A percentile compares a stretch with the other conserved stretches of the same genome.
phyloP scores from a whole-genome alignment of 2,329 filamentous ascomycete species.

The Colletotrichum costaricense region DNA sequence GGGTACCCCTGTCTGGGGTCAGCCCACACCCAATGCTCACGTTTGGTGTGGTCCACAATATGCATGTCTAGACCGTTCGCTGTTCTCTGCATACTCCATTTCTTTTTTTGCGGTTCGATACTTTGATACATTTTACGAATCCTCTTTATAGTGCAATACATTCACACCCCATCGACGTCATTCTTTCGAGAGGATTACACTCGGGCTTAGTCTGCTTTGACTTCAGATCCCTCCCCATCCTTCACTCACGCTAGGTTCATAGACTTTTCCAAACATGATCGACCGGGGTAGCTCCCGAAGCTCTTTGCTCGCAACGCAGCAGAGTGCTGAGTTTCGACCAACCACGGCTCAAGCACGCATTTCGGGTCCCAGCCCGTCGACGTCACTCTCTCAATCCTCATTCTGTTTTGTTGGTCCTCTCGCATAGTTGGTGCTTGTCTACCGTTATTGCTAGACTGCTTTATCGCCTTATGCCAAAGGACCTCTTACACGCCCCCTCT shows the following conservation, averaged over 20 bases:
- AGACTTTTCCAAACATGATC: neutral
- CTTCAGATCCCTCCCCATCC: neutral
- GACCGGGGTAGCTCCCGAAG: conserved; percentile 2
- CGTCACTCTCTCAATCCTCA: neutral
- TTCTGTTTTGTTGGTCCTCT: too few species aligned
- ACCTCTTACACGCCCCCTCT: neutral
- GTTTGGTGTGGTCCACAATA: conserved; percentile 14
- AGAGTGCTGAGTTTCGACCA: neutral
- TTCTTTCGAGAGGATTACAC: neutral
- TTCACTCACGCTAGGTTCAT: too few species aligned
- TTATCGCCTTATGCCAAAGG: neutral
- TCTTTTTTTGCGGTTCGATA: neutral
- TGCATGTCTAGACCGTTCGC: conserved; percentile 26
- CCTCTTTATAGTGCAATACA: neutral
- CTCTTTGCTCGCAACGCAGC: neutral
- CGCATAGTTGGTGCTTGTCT: neutral
- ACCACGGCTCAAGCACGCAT: neutral
- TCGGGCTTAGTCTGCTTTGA: conserved; percentile 13
- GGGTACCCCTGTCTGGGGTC: conserved; percentile 25
- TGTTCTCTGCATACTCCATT: neutral
- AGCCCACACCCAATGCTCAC: conserved; percentile 4
- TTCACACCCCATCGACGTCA: conserved; percentile 16
- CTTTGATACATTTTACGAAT: too few species aligned
- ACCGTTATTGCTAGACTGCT: neutral
- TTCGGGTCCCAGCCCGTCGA: neutral